Percentiles rank a stretch among this genome's conserved stretches.
phyloP scores from a whole-genome alignment of 106 monocot genomes.

The Ottelia alismoides region DNA sequence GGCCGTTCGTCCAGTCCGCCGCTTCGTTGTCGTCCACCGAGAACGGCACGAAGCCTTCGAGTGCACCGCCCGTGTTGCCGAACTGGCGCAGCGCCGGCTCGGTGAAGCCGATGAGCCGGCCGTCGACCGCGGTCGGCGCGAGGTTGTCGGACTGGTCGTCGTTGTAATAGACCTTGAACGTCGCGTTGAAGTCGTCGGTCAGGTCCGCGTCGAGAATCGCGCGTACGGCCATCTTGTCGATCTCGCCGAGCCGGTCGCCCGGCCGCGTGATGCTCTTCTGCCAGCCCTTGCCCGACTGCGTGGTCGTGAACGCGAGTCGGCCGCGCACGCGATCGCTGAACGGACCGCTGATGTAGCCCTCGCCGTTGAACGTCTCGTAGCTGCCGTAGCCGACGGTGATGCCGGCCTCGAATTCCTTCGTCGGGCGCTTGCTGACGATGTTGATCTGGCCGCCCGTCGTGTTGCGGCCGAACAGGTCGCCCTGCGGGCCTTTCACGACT shows the following conservation, averaged over 20 bases:
- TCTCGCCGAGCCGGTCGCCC: background rate
- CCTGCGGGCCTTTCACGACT: background rate
- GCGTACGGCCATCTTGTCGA: background rate
- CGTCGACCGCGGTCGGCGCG: no score
- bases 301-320: background rate
- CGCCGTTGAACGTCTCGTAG: background rate
- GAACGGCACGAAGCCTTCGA: no score
- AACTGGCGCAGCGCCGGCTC: no score
- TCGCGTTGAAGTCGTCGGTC: background rate
- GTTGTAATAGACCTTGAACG: no score
- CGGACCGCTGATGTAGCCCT: background rate
- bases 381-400: background rate
- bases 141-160: no score
- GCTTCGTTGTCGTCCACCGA: no score
- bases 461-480: background rate
- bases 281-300: background rate
- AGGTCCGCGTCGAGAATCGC: background rate
- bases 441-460: background rate
- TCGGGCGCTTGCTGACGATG: background rate
- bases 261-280: no score
- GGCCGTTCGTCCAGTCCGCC: no score
- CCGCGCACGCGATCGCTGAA: background rate
- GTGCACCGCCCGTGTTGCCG: no score
- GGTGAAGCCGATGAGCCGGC: no score
- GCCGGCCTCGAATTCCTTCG: background rate